Evolutionary conservation across 2,329 filamentous ascomycete genomes (phyloP), one percentile per base, ranked within the genome.

Genomic region (Sordariomycetes sp.): DNA sequence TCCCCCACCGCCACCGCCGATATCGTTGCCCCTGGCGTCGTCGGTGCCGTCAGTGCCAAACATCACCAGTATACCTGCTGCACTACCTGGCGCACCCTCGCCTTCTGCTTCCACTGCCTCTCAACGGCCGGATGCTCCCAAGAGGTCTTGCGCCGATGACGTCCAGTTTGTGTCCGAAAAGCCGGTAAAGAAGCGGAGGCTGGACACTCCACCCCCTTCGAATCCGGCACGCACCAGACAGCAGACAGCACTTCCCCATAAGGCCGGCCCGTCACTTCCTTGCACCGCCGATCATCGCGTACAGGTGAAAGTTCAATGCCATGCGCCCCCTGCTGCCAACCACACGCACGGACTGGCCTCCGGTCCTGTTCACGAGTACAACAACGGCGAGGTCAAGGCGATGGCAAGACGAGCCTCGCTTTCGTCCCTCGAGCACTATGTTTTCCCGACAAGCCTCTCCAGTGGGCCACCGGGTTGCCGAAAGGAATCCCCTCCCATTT

Each of bases 101-200:
- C n/a, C 32, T 12, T 7, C 17, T 20, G 12, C n/a, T 5, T 20
- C 42, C 32, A 7, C 32, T 22, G 32, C 34, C 22, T 20, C 53
- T 7, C 39, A 13, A 2, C 20, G 7, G 45, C n/a, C n/a, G 20
- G 20, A 50, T 7, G 10, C n/a, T 12, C 45, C 24, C n/a, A 24
- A 70, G 61, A 60, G 64, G 56, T 8, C 28, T 8, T 62, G 61
- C 25, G 72, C 75, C 53, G 69, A 71, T 58, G 74, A 76, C 54
- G 66, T 76, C 35, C 67, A 75, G 60, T 74, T 76, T 57, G 65
- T 77, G 35, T 74, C 72, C 51, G 70, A 68, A 22, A 70, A 71
- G 25, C 72, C 73, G 10, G 69, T 74, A 55, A 75, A 74, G 64
- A 73, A 67, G 61, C 64, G 62, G 50, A 61, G 51, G 50, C 42